These are phyloP conservation scores for Didymella segeticola DNA, from an alignment of 2,329 filamentous ascomycete species.

Conservation along the genomic window DNA sequence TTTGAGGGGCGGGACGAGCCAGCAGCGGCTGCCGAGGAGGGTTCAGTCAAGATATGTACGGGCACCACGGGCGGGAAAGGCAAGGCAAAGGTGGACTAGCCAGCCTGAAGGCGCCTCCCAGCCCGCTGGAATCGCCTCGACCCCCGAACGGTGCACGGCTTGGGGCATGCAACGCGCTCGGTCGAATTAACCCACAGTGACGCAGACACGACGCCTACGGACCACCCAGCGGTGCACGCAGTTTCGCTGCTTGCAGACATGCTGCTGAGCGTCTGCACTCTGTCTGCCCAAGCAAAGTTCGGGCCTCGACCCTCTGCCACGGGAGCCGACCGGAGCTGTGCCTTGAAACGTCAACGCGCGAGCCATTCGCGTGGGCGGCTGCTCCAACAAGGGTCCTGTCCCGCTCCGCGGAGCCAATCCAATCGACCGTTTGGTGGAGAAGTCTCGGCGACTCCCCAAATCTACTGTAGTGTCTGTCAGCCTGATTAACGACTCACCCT, in stretches of 20 bases:
- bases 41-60: constrained; percentile 37
- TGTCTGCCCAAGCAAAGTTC: constrained; percentile 15
- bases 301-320: constrained; percentile 23
- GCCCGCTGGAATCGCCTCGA: constrained; percentile 33
- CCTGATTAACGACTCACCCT: neutral
- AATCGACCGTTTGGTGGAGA: constrained; percentile 11
- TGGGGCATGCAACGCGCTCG: too few relatives aligned
- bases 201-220: constrained; percentile 16
- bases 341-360: constrained; percentile 14
- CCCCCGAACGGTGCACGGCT: constrained; percentile 38
- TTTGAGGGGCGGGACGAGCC: constrained; percentile 20
- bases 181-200: constrained; percentile 10
- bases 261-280: constrained; percentile 17
- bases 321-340: constrained; percentile 17
- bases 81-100: constrained; percentile 24
- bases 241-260: constrained; percentile 25
- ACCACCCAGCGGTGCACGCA: constrained; percentile 17
- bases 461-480: constrained; percentile 1
- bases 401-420: constrained; percentile 16
- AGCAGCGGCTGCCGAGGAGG: constrained; percentile 21
- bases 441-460: constrained; percentile 1
- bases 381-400: constrained; percentile 10
- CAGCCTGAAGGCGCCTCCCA: constrained; percentile 34
- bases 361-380: constrained; percentile 20
- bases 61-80: constrained; percentile 16